Percentiles rank a stretch among this genome's conserved stretches.
Conservation (phyloP, 805 yeast species). For the Metschnikowia peoriensis region DNA sequence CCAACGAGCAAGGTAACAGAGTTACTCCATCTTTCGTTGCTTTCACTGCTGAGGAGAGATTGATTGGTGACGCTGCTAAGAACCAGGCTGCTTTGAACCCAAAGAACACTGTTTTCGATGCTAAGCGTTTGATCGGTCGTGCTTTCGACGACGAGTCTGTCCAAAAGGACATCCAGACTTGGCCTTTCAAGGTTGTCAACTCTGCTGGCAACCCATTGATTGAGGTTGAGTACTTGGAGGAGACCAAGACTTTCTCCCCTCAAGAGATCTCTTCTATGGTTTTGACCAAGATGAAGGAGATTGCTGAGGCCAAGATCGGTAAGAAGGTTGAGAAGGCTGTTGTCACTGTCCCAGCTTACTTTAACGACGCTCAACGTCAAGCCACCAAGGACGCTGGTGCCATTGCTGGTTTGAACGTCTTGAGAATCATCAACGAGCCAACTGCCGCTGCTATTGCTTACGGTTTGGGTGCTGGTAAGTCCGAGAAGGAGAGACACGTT, state of each 20-base stretch:
- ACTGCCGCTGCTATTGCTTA: conserved; percentile 55
- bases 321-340: conserved; percentile 59
- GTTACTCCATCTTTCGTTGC: conserved; percentile 52
- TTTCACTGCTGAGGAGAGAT: conserved; percentile 48
- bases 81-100: conserved; percentile 53
- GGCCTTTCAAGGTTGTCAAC: conserved; percentile 48
- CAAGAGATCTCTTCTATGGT: conserved; percentile 51
- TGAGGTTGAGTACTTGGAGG: conserved; percentile 48
- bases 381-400: conserved; percentile 54
- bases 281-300: conserved; percentile 54
- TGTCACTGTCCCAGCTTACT: conserved; percentile 50
- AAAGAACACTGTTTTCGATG: conserved; percentile 49
- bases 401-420: conserved; percentile 50
- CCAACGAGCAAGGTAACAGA: conserved; percentile 53
- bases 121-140: conserved; percentile 58
- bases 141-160: conserved; percentile 59
- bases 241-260: conserved; percentile 47
- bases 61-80: conserved; percentile 52
- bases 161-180: conserved; percentile 52
- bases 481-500: conserved; percentile 60
- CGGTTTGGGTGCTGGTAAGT: conserved; percentile 27
- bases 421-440: conserved; percentile 50
- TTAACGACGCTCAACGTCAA: conserved; percentile 51
- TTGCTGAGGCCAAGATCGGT: conserved; percentile 90
- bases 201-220: conserved; percentile 46